Evolutionary conservation across 1,139 yeast genomes (phyloP).

Genomic region (Oligophagozyma castellii): DNA sequence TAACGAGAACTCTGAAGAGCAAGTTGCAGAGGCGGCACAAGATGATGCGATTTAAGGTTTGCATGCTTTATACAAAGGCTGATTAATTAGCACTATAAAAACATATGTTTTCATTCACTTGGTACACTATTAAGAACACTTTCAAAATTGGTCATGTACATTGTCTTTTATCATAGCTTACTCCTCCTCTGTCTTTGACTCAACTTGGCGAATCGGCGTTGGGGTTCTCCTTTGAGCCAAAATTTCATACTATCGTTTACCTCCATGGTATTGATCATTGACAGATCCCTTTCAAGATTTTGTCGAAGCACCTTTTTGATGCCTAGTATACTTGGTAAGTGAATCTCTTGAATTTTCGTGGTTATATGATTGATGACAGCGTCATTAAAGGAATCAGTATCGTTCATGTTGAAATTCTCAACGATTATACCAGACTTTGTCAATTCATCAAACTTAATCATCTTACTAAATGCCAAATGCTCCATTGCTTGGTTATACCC

Average conservation of each 20-base stretch:
- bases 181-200: slow-evolving; percentile 1
- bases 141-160: background rate
- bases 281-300: slow-evolving; percentile 36
- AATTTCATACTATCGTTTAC: slow-evolving; percentile 51
- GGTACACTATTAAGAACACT: too few species aligned
- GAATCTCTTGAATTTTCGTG: slow-evolving; percentile 34
- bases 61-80: too few species aligned
- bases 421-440: slow-evolving; percentile 46
- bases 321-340: slow-evolving; percentile 41
- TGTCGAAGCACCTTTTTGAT: slow-evolving; percentile 44
- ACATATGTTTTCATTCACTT: too few species aligned
- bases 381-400: slow-evolving; percentile 48
- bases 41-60: slow-evolving; percentile 2
- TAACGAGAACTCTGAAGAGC: too few species aligned
- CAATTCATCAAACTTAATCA: slow-evolving; percentile 46
- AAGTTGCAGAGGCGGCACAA: slow-evolving; percentile 1
- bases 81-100: too few species aligned
- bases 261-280: slow-evolving; percentile 48
- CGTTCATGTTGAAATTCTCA: slow-evolving; percentile 33
- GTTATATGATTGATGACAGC: slow-evolving; percentile 34
- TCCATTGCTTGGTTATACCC: slow-evolving; percentile 70
- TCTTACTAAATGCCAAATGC: slow-evolving; percentile 57
- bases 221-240: slow-evolving; percentile 34
- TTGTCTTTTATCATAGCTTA: slow-evolving; percentile 1
- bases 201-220: slow-evolving; percentile 2